A percentile compares a stretch with the other conserved stretches of the same genome.
phyloP scores from a whole-genome alignment of 2,329 filamentous ascomycete species.

The Microdochium nivale region DNA sequence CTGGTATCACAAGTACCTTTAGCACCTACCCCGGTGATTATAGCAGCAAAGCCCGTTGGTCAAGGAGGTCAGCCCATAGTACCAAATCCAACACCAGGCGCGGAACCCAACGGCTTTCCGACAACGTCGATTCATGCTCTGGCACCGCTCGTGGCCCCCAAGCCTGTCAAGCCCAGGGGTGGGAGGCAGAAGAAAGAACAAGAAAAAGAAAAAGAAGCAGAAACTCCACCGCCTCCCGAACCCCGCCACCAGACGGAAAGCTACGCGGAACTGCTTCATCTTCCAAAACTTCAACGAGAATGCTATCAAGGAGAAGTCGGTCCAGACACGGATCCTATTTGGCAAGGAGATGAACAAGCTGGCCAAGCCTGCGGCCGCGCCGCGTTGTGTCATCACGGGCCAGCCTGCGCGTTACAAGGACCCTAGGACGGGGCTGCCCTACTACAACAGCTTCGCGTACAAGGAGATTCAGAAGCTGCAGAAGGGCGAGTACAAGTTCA shows the following conservation, averaged over 20 bases:
- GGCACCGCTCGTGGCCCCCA: slow-evolving; percentile 10
- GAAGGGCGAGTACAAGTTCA: slow-evolving; percentile 74
- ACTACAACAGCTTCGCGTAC: slow-evolving; percentile 72
- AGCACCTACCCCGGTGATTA: not conserved
- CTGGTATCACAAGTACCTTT: not conserved
- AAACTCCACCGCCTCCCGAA: slow-evolving; percentile 19
- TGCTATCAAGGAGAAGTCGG: slow-evolving; percentile 44
- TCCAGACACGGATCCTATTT: slow-evolving; percentile 52
- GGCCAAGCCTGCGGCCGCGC: slow-evolving; percentile 39
- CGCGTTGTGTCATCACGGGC: slow-evolving; percentile 75
- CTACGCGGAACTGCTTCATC: slow-evolving; percentile 50
- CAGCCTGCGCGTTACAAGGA: slow-evolving; percentile 77
- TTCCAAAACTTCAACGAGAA: slow-evolving; percentile 52
- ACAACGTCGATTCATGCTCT: slow-evolving; percentile 6
- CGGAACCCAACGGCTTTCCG: no score
- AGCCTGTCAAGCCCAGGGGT: slow-evolving; percentile 11
- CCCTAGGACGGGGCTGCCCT: slow-evolving; percentile 74
- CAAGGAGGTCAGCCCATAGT: no score
- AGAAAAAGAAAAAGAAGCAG: slow-evolving; percentile 13
- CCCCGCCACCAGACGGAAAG: slow-evolving; percentile 35
- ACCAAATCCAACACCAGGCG: no score
- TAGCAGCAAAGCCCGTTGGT: no score
- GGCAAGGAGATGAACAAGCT: slow-evolving; percentile 50
- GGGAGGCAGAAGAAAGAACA: slow-evolving; percentile 11
- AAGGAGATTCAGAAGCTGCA: slow-evolving; percentile 69